Evolutionary conservation across 2,329 filamentous ascomycete species (phyloP), one percentile per base, ranked within the genome.

Genomic region (Graphilbum fragrans): DNA sequence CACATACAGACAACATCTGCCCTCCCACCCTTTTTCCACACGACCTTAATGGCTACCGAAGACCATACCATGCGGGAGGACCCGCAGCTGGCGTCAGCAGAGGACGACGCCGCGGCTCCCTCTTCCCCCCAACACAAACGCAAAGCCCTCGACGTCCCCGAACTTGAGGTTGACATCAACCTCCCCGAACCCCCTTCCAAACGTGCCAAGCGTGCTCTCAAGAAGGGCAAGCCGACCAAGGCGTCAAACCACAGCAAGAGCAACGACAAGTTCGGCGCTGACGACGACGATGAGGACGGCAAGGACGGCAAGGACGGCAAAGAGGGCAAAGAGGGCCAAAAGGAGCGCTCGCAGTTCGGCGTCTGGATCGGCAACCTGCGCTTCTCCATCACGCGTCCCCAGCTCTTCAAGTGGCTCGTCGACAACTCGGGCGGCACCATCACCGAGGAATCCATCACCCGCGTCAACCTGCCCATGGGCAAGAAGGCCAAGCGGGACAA

Each of bases 361-460:
- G 77, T 98, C 50, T 98, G 92, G 92, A 85, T 98, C 52, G 92
- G 93, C 53, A 98, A 98, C 61, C 64, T 98, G 47, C 77, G 83
- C n/a, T 98, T 90, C 68, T 77, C 74, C 37, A 69, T 82, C 33
- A 92, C 82, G 35, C 78, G 82, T 45, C 66, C 75, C 12, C 79
- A 86, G 47, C 65, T 98, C 38, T 79, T 81, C 53, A 74, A 72
- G 46, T 96, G 94, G 72, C 65, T 98, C n/a, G 72, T 81, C 27
- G 73, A 79, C 31, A 76, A 79, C 56, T 79, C 78, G 7, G 78
- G 79, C 38, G 80, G 77, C 45, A 65, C 69, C 42, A 77, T 86
- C 47, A 64, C 72, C 23, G 71, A 77, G 42, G 73, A 77, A 38
- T 74, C 79, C 47, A 92, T 98, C 50, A 94, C 87, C 2, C 75